phyloP scores from a whole-genome alignment of 2,329 filamentous ascomycete species.

The Calcarisporium arbuscula region DNA sequence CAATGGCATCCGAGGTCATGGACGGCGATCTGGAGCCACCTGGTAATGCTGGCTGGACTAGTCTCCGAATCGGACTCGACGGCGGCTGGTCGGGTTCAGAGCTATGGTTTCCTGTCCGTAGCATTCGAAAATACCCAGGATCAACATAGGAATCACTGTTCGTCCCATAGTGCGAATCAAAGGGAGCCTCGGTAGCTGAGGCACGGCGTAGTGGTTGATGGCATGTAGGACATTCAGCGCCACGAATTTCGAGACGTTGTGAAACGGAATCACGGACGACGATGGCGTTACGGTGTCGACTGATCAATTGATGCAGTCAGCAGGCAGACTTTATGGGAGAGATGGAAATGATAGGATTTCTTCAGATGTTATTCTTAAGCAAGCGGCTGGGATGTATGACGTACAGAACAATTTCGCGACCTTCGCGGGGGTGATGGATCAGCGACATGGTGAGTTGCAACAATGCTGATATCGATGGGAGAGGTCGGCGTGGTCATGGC shows the following conservation, averaged over 20 bases:
- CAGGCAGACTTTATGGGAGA: background rate
- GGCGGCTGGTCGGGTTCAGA: slow-evolving; percentile 38
- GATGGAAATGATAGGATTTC: background rate
- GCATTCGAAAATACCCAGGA: slow-evolving; percentile 92
- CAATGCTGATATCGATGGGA: slow-evolving; percentile 12
- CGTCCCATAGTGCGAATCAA: slow-evolving; percentile 34
- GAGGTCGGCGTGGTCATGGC: slow-evolving; percentile 11
- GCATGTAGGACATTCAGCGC: slow-evolving; percentile 83
- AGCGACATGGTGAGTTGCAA: slow-evolving; percentile 54
- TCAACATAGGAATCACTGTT: slow-evolving; percentile 67
- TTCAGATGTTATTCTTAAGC: background rate
- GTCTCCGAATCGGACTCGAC: slow-evolving; percentile 47
- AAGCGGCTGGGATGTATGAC: slow-evolving; percentile 27
- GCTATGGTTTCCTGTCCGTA: slow-evolving; percentile 51
- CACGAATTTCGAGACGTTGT: slow-evolving; percentile 76
- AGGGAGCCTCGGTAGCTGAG: slow-evolving; percentile 42
- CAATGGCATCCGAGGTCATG: slow-evolving; percentile 13
- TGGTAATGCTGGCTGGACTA: slow-evolving; percentile 39
- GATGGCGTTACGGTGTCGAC: slow-evolving; percentile 86
- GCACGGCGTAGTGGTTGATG: slow-evolving; percentile 58
- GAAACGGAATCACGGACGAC: slow-evolving; percentile 86
- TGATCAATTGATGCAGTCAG: slow-evolving; percentile 28
- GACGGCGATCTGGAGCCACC: slow-evolving; percentile 12
- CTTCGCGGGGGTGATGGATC: slow-evolving; percentile 66
- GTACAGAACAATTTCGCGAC: slow-evolving; percentile 74